A percentile compares a stretch with the other conserved stretches of the same genome.
phyloP scores from a whole-genome alignment of 768 basidiomycete species.

The Mycena maculata region DNA sequence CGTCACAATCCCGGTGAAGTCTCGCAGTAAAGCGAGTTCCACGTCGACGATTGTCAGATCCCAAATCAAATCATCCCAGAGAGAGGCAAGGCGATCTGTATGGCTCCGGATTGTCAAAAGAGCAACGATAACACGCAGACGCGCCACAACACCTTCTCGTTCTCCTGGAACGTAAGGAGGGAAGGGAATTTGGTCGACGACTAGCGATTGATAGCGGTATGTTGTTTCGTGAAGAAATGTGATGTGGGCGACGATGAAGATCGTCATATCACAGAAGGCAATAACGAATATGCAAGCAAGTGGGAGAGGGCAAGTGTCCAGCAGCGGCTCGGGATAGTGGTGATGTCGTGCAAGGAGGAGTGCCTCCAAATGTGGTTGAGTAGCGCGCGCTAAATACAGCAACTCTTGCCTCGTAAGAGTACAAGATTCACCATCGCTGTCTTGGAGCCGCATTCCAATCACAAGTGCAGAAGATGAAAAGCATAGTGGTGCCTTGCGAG shows the following conservation, averaged over 20 bases:
- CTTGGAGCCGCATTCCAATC: constrained; percentile 12
- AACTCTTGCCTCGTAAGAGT: constrained; percentile 12
- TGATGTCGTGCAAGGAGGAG: constrained; percentile 15
- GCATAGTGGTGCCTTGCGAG: constrained; percentile 5
- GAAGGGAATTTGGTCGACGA: constrained; percentile 14
- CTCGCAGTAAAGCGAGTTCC: neutral
- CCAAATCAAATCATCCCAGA: constrained; percentile 15
- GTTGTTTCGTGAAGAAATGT: neutral
- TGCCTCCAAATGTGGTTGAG: constrained; percentile 22
- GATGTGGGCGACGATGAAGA: constrained; percentile 24
- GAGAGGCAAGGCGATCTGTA: constrained; percentile 5
- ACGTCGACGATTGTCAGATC: neutral
- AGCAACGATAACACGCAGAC: constrained; percentile 14
- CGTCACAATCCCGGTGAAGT: constrained; percentile 12
- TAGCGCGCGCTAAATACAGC: neutral
- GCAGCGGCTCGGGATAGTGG: too few relatives aligned
- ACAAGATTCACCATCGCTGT: neutral
- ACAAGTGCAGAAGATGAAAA: constrained; percentile 14
- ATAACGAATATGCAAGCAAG: constrained; percentile 14
- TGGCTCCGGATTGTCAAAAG: constrained; percentile 18
- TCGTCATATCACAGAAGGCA: constrained; percentile 19
- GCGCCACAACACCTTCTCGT: constrained; percentile 8
- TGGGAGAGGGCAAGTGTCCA: neutral
- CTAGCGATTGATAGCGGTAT: neutral
- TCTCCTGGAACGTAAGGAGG: constrained; percentile 12